Evolutionary conservation across 345 rosid genomes (phyloP), one percentile per base, ranked within the genome.

Genomic region (Gossypium raimondii): DNA sequence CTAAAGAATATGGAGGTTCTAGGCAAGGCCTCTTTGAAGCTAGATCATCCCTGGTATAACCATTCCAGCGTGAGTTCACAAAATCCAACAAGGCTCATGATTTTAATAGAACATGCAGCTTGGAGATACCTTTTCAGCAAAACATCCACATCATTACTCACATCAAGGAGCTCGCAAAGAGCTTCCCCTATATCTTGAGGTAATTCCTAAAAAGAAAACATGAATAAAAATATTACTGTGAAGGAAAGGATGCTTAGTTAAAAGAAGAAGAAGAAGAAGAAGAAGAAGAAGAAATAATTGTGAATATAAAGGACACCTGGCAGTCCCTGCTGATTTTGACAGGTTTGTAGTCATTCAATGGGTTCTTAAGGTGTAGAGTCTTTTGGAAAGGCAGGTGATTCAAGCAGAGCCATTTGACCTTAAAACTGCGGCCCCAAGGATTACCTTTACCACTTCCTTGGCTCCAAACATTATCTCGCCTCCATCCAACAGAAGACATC

Each of bases 251-350:
- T 53, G 55, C 61, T 22, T 53, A 18, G 12, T 17, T 34, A 67
- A 51, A 5, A 65, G 73, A 73, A 47, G 63, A n/a, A 50, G 41
- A 22, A 22, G 73, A 73, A 47, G 63, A n/a, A 50, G 41, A 22
- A 22, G 22, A 34, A 63, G 60, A 62, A 50, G 41, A 34, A 63
- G 60, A 62, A 50, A 11, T 38, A 51, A 74, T 25, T 53, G 44
- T 10, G 10, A 59, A 77, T 59, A 13, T 16, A 16, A 70, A 57
- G 69, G 79, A 74, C 67, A 94, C 98, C 98, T 92, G 97, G 66
- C 98, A 94, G 75, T 94, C 98, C 77, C 98, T 87, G 87, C 98
- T 94, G 80, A 92, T 94, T 87, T 94, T 92, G 81, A 94, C 97
- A 80, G 97, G 97, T 80, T 90, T 94, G 84, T 84, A 85, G 81